Evolutionary conservation across 1,139 yeast genomes (phyloP), one percentile per base, ranked within the genome.

Genomic region (Scheffersomyces insectosa): DNA sequence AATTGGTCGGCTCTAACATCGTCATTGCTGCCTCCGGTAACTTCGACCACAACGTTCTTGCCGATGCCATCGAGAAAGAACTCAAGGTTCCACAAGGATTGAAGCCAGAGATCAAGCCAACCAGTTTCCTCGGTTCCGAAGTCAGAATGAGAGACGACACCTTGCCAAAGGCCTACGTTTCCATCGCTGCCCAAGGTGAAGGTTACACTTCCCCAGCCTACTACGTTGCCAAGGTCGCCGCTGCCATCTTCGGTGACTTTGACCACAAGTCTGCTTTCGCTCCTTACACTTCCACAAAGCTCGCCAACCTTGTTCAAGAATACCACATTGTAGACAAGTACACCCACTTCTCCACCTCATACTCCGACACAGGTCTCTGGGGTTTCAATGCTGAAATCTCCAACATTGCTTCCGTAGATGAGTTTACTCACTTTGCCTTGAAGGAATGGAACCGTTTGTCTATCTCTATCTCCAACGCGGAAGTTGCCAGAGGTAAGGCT

Each of bases 401-500:
- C 46, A 80, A 84, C 68, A 63, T 82, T 52, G 66, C 55, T 39
- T 70, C 73, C 56, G 68, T 86, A 55, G 95, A 86, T 66, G 95
- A 87, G 61, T 79, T 85, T 53, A 75, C 81, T 50, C 95, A 87
- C 69, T 86, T 86, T 70, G 75, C 88, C 48, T 75, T 85, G 68
- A 87, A 85, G 71, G 86, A 85, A 76, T 87, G 95, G 95, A 85
- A 85, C 77, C 82, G 93, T 77, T 79, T 85, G 66, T 77, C 90
- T 25, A 71, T 83, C 54, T 83, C 91, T 23, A 72, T 87, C 60
- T 77, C 89, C 52, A 88, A 84, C 55, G 80, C 87, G 45, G 95
- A 87, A 72, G 82, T 87, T 56, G 82, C 83, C 53, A 80, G 89
- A 71, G 95, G 84, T 59, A 86, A 86, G 72, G 79, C 83, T 56